Conservation (phyloP, 2,329 filamentous ascomycete species). For the Calonectria pseudoreteaudii region DNA sequence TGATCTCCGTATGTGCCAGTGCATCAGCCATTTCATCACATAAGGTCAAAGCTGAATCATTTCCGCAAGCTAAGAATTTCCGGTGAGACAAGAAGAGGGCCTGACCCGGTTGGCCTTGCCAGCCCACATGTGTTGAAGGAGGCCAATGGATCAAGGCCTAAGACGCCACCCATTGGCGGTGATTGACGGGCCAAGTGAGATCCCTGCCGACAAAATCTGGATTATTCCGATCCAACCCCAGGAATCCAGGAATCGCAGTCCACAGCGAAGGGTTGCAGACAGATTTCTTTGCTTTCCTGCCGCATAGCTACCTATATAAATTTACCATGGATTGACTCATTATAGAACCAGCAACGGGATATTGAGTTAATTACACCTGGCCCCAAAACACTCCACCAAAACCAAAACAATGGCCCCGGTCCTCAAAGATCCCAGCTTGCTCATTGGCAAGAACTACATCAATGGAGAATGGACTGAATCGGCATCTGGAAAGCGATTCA, state of each 20-base stretch:
- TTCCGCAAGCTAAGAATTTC: not conserved
- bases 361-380: not conserved
- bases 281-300: not conserved
- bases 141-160: not conserved
- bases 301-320: not conserved
- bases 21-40: not conserved
- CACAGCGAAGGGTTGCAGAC: not conserved
- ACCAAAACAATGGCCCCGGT: slow-evolving; percentile 1
- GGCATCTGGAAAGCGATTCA: slow-evolving; percentile 77
- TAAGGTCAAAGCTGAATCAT: not conserved
- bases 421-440: slow-evolving; percentile 67
- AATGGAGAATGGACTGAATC: slow-evolving; percentile 80
- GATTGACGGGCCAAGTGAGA: not conserved
- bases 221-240: not conserved
- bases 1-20: not conserved
- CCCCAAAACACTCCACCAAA: not conserved
- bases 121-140: not conserved
- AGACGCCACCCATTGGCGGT: too few relatives aligned
- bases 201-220: not conserved
- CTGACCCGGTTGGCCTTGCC: not conserved
- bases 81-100: not conserved
- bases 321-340: not conserved
- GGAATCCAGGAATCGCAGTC: too few relatives aligned
- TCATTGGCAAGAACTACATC: slow-evolving; percentile 72
- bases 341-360: not conserved